These are phyloP conservation scores for Colletotrichum sp. DNA, from an alignment of 2,329 filamentous ascomycete species.

Conservation along the genomic window DNA sequence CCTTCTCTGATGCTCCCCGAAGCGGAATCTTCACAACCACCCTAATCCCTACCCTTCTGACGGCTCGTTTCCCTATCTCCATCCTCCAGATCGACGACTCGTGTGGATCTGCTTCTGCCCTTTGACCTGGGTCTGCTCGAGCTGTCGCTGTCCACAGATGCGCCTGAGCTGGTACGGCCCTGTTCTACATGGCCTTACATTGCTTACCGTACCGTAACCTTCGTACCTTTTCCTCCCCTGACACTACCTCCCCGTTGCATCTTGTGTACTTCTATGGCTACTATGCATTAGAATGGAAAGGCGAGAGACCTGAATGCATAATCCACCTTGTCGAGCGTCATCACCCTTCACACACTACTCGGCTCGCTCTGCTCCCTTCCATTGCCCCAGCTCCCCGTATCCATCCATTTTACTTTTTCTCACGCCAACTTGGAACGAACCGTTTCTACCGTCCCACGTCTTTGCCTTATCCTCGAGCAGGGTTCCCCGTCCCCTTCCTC, in stretches of 20 bases:
- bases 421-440: conserved; percentile 19
- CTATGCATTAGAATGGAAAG: background rate
- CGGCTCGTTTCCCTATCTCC: background rate
- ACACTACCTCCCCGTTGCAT: background rate
- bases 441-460: conserved; percentile 21
- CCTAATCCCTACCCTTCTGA: background rate
- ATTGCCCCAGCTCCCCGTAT: conserved; percentile 4
- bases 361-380: background rate
- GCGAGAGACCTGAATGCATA: background rate
- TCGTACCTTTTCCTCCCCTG: background rate
- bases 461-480: conserved; percentile 14
- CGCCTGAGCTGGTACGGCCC: conserved; percentile 2
- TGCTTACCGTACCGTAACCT: background rate
- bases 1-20: background rate
- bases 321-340: background rate
- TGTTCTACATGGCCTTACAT: background rate
- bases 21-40: background rate
- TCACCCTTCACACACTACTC: background rate
- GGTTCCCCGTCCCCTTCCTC: background rate
- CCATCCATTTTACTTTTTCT: conserved; percentile 16
- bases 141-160: conserved; percentile 5
- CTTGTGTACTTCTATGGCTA: background rate
- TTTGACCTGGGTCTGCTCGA: conserved; percentile 6
- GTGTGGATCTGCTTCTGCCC: background rate
- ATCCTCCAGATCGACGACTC: background rate